Conservation (phyloP, 352 stramenopile genomes). For the Phytophthora rubi region DNA sequence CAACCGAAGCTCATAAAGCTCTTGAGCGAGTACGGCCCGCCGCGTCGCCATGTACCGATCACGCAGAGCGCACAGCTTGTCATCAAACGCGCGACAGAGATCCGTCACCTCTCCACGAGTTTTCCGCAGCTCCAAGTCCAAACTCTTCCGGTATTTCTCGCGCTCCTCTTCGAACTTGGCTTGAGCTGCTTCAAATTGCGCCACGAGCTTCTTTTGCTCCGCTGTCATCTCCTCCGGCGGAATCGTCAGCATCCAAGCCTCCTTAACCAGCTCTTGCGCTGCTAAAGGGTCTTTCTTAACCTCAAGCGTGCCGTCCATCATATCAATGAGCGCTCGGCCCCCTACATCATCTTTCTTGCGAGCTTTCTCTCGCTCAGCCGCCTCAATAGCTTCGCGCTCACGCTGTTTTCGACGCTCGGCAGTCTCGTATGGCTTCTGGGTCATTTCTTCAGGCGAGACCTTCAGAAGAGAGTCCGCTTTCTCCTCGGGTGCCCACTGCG, state of each 20-base stretch:
- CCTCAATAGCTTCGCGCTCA: conserved; percentile 38
- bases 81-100: conserved; percentile 84
- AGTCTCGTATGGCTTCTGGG: conserved; percentile 84
- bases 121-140: conserved; percentile 92
- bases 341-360: conserved; percentile 87
- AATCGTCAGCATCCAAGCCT: conserved; percentile 90
- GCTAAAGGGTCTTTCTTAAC: conserved; percentile 84
- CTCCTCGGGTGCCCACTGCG: conserved; percentile 66
- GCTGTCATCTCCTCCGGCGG: conserved; percentile 78
- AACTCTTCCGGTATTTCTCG: conserved; percentile 90
- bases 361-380: conserved; percentile 32
- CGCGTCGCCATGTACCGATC: conserved; percentile 67
- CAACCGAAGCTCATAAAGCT: conserved; percentile 77
- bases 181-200: conserved; percentile 67
- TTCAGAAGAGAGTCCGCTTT: conserved; percentile 70
- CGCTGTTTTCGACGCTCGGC: conserved; percentile 62
- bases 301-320: conserved; percentile 95
- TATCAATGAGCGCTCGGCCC: conserved; percentile 84
- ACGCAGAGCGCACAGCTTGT: conserved; percentile 71
- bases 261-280: conserved; percentile 69
- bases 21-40: conserved; percentile 60
- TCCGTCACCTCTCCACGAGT: conserved; percentile 83
- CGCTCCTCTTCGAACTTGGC: conserved; percentile 87
- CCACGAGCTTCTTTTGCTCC: conserved; percentile 79
- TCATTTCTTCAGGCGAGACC: conserved; percentile 82